Percentiles rank a stretch among this genome's conserved stretches.
phyloP scores from a whole-genome alignment of 1,284 basidiomycete species.

The Irpex rosettiformis region DNA sequence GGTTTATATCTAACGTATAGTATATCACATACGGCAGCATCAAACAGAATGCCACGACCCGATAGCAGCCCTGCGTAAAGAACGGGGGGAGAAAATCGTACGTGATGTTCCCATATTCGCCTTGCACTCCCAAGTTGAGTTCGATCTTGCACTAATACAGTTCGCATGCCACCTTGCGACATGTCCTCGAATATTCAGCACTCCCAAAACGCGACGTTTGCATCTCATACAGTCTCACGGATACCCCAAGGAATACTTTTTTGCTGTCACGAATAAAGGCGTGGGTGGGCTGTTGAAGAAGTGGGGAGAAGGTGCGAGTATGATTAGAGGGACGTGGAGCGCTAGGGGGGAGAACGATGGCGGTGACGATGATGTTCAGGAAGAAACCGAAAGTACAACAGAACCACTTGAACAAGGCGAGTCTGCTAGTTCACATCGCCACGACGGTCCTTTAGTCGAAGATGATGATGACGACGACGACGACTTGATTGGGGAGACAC shows the following conservation, averaged over 20 bases:
- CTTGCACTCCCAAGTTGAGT: neutral
- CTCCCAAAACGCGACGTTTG: slow-evolving; percentile 74
- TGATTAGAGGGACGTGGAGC: slow-evolving; percentile 72
- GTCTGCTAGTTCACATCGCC: neutral
- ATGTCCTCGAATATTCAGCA: slow-evolving; percentile 65
- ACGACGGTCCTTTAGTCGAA: slow-evolving; percentile 9
- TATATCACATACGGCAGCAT: too few species aligned
- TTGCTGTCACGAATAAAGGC: slow-evolving; percentile 85
- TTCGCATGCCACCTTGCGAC: slow-evolving; percentile 76
- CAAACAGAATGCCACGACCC: slow-evolving; percentile 87
- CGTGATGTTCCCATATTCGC: too few species aligned
- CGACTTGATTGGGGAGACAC: neutral
- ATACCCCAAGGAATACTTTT: slow-evolving; percentile 87
- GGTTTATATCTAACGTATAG: too few species aligned
- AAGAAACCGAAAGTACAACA: too few species aligned
- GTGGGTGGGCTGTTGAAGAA: slow-evolving; percentile 69
- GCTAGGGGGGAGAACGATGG: too few species aligned
- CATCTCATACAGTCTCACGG: slow-evolving; percentile 81
- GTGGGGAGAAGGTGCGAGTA: slow-evolving; percentile 79
- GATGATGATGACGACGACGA: slow-evolving; percentile 10
- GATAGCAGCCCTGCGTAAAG: slow-evolving; percentile 66
- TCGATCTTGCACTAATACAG: slow-evolving; percentile 36
- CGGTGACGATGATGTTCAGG: too few species aligned
- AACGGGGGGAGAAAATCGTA: slow-evolving; percentile 87
- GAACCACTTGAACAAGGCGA: neutral